These are phyloP conservation scores for Cryptosporidium muris DNA, from an alignment of 169 alveolate species.

Conservation along the genomic window DNA sequence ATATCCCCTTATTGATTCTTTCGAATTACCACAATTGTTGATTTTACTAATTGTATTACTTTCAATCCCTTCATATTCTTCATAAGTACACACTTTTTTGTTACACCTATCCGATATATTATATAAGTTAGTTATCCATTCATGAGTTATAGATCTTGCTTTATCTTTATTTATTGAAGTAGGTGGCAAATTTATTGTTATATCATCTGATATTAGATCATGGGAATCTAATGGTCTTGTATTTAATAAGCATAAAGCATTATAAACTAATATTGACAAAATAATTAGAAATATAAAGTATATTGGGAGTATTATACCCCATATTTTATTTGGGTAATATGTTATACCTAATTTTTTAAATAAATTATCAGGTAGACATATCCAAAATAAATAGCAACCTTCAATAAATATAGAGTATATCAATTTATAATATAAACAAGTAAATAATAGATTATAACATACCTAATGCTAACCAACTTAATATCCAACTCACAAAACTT, in stretches of 20 bases:
- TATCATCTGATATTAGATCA: constrained; percentile 59
- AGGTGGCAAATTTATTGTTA: constrained; percentile 37
- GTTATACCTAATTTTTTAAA: constrained; percentile 29
- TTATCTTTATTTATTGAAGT: constrained; percentile 19
- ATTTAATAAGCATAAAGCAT: constrained; percentile 16
- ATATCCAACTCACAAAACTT: constrained; percentile 64
- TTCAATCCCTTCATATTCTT: constrained; percentile 4
- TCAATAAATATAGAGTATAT: not conserved
- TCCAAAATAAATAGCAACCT: constrained; percentile 50
- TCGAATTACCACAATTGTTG: constrained; percentile 3
- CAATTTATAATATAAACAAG: not conserved
- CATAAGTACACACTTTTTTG: too few relatives aligned
- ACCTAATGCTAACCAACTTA: constrained; percentile 63
- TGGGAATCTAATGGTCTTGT: constrained; percentile 38
- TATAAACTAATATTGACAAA: constrained; percentile 29
- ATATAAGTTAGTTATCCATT: too few relatives aligned
- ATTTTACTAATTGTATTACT: constrained; percentile 17
- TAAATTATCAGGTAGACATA: constrained; percentile 63
- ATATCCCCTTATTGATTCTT: constrained; percentile 19
- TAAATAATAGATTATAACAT: not conserved
- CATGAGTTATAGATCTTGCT: too few relatives aligned
- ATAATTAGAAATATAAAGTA: constrained; percentile 22
- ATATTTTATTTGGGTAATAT: constrained; percentile 68
- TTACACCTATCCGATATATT: too few relatives aligned
- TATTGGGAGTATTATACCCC: constrained; percentile 64